Evolutionary conservation across 75 land plant species (phyloP).

Genomic region (Pinus albicaulis): DNA sequence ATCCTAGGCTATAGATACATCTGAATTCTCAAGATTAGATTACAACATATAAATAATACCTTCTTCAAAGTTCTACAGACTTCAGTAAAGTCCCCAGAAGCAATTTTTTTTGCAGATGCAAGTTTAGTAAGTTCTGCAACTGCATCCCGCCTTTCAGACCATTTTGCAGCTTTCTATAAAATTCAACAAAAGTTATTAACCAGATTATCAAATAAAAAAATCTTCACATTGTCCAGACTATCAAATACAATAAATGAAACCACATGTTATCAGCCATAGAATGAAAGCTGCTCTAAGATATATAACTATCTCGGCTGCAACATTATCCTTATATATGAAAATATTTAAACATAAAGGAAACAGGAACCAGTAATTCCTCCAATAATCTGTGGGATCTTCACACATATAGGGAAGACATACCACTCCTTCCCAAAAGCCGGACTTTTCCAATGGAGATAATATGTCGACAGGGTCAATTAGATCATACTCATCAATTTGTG

Average conservation of each 20-base stretch:
- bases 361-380: not conserved
- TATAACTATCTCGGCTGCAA: slow-evolving; percentile 1
- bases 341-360: not conserved
- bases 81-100: slow-evolving; percentile 45
- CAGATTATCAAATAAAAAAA: not conserved
- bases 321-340: not conserved
- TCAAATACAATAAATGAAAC: not conserved
- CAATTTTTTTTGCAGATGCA: slow-evolving; percentile 42
- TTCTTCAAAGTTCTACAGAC: slow-evolving; percentile 43
- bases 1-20: not conserved
- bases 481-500: slow-evolving; percentile 41
- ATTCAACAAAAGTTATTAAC: not conserved
- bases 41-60: slow-evolving; percentile 12
- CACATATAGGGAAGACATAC: slow-evolving; percentile 15
- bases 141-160: slow-evolving; percentile 59
- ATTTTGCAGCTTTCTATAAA: slow-evolving; percentile 52
- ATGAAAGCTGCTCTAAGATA: slow-evolving; percentile 4
- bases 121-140: slow-evolving; percentile 57
- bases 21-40: not conserved
- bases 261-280: not conserved
- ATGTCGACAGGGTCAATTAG: slow-evolving; percentile 51
- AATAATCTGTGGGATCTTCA: not conserved
- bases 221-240: not conserved
- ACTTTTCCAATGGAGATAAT: slow-evolving; percentile 35
- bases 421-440: slow-evolving; percentile 52